phyloP scores from a whole-genome alignment of 2,329 filamentous ascomycete genomes.

The Calonectria hongkongensis region DNA sequence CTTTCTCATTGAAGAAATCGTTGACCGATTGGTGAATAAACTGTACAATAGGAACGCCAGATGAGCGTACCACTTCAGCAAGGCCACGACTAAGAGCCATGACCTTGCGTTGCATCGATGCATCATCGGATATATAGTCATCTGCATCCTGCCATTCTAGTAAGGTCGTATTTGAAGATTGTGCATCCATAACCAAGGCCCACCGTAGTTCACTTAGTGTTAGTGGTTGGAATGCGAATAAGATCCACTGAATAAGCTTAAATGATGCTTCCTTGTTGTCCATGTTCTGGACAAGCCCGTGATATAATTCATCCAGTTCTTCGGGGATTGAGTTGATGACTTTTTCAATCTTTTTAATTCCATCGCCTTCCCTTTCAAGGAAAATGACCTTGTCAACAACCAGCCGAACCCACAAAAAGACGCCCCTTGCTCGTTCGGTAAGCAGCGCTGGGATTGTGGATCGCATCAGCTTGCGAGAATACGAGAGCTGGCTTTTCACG shows the following conservation, averaged over 20 bases:
- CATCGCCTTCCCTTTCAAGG: constrained; percentile 39
- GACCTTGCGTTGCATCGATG: constrained; percentile 45
- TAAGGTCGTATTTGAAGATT: constrained; percentile 47
- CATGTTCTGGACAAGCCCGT: constrained; percentile 41
- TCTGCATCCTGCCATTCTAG: constrained; percentile 43
- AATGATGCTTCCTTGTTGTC: constrained; percentile 38
- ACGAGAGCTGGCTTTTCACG: constrained; percentile 50
- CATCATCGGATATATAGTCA: constrained; percentile 44
- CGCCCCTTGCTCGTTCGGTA: constrained; percentile 52
- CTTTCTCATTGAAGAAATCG: constrained; percentile 10
- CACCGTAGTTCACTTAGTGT: constrained; percentile 56
- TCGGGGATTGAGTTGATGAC: not conserved
- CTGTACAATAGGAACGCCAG: constrained; percentile 48
- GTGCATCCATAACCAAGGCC: constrained; percentile 54
- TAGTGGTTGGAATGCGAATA: constrained; percentile 54
- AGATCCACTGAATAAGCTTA: constrained; percentile 59
- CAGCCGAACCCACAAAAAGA: constrained; percentile 62
- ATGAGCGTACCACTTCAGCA: constrained; percentile 45
- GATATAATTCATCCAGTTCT: not conserved
- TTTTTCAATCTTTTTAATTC: not conserved
- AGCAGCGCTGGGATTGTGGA: constrained; percentile 47
- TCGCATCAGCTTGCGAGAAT: not conserved
- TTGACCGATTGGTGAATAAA: constrained; percentile 29
- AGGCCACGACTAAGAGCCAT: constrained; percentile 56
- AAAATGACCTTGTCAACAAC: constrained; percentile 47